Conservation (phyloP, 345 rosid genomes). For the Hibiscus tridactylites region DNA sequence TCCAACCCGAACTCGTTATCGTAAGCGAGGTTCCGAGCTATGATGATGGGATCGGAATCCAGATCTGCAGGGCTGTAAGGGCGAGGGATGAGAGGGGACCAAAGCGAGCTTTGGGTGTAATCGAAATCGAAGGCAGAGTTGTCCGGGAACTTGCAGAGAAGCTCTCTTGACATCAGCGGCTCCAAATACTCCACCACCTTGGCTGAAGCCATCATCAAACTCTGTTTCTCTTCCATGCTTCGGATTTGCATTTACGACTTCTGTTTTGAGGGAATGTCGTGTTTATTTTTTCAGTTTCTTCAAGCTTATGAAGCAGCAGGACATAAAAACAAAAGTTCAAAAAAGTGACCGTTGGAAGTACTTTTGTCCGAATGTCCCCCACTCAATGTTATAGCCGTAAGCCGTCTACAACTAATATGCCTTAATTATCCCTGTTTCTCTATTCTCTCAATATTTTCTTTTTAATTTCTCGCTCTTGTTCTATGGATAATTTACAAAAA, state of each 20-base stretch:
- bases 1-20: conserved; percentile 22
- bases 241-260: neutral
- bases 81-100: conserved; percentile 83
- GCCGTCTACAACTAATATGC: neutral
- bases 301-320: neutral
- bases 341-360: conserved; percentile 19
- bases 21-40: conserved; percentile 27
- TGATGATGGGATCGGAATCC: conserved; percentile 12
- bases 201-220: conserved; percentile 25
- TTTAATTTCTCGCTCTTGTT: neutral
- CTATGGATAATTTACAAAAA: too few species aligned
- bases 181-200: conserved; percentile 71
- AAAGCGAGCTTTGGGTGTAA: conserved; percentile 73
- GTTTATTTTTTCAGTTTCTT: neutral
- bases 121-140: conserved; percentile 66
- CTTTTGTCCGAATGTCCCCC: neutral
- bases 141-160: conserved; percentile 80
- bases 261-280: neutral
- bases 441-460: neutral
- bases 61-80: conserved; percentile 35
- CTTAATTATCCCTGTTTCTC: neutral
- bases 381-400: neutral
- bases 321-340: neutral
- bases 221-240: conserved; percentile 30
- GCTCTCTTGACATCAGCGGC: conserved; percentile 64